Percentiles rank a stretch among this genome's conserved stretches.
Evolutionary conservation across 768 basidiomycete species (phyloP).

Genomic region (Pleurotus salmoneostramineus): DNA sequence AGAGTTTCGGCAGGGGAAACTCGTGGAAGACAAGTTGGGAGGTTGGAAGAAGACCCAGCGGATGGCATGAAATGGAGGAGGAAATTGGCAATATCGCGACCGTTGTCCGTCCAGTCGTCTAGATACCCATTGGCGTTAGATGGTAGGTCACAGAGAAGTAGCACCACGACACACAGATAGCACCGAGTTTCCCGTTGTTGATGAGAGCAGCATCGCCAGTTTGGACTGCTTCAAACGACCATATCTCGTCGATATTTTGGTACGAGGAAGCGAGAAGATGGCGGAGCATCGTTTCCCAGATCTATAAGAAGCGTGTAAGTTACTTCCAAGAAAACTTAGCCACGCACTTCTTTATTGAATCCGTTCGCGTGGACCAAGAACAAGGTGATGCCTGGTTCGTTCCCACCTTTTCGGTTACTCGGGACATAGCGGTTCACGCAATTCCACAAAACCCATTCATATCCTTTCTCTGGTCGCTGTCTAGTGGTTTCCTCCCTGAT

Average conservation of each 20-base stretch:
- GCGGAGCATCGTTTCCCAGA: constrained; percentile 70
- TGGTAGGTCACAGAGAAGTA: not conserved
- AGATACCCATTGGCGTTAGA: not conserved
- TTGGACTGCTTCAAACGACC: constrained; percentile 80
- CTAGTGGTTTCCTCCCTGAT: constrained; percentile 26
- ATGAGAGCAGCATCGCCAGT: constrained; percentile 83
- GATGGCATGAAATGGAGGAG: constrained; percentile 60
- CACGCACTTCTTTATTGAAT: constrained; percentile 74
- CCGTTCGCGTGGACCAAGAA: constrained; percentile 85
- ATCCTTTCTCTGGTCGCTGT: constrained; percentile 21
- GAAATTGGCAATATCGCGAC: constrained; percentile 78
- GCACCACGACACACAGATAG: constrained; percentile 45
- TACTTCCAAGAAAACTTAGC: not conserved
- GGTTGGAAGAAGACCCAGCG: constrained; percentile 18
- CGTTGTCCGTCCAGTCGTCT: constrained; percentile 80
- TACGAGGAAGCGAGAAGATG: constrained; percentile 41
- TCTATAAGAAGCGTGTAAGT: constrained; percentile 36
- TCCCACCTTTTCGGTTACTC: constrained; percentile 17
- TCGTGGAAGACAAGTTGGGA: constrained; percentile 55
- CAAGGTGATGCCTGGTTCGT: constrained; percentile 54
- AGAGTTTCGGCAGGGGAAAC: constrained; percentile 37
- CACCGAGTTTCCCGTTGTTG: constrained; percentile 54
- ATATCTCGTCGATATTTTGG: constrained; percentile 57
- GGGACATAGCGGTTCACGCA: constrained; percentile 68
- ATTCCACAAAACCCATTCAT: constrained; percentile 55